Conservation (phyloP, 352 stramenopile genomes). For the Pythium sp. region DNA sequence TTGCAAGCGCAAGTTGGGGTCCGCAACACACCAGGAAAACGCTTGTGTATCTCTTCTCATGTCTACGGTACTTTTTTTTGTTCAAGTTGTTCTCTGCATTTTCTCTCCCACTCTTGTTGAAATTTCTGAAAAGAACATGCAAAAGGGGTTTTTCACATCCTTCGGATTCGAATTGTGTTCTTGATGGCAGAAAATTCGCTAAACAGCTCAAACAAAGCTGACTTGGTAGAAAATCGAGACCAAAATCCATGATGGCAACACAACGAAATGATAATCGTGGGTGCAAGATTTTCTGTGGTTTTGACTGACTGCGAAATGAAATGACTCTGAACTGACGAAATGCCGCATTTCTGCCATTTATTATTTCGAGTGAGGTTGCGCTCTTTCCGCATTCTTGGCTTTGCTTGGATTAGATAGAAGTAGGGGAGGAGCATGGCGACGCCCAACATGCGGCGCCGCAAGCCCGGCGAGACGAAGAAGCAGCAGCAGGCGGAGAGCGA, state of each 20-base stretch:
- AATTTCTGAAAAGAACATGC: not conserved
- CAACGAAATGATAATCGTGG: not conserved
- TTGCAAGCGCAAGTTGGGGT: too few relatives aligned
- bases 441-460: conserved; percentile 9
- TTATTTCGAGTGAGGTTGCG: not conserved
- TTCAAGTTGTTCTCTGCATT: not conserved
- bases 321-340: not conserved
- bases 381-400: not conserved
- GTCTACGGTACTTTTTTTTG: not conserved
- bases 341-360: not conserved
- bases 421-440: conserved; percentile 5
- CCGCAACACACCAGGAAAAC: not conserved
- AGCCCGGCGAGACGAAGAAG: not conserved
- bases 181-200: not conserved
- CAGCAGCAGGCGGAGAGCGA: not conserved
- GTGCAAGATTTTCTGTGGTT: not conserved
- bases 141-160: not conserved
- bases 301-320: not conserved
- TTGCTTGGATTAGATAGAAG: not conserved
- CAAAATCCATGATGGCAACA: not conserved
- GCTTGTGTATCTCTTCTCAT: not conserved
- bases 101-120: not conserved
- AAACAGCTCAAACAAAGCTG: not conserved
- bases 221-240: not conserved
- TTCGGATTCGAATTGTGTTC: not conserved